Base-by-base conservation (phyloP, 371 early-diverging fungal species). In the Enteropsectra breve region DNA sequence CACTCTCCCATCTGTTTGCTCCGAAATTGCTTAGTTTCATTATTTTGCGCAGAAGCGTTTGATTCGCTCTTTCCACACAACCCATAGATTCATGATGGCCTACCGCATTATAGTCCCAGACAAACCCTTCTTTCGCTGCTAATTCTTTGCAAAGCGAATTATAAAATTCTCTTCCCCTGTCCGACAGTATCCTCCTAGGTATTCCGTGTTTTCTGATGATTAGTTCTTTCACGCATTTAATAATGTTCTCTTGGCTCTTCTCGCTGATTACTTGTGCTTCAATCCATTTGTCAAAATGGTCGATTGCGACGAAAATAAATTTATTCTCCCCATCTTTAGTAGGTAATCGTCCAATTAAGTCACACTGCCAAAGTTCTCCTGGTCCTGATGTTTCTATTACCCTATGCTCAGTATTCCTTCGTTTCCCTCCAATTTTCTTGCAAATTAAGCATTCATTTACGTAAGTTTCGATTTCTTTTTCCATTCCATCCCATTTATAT, bases 221-320 rank as follows among this genome's bases (percentile, higher is more conserved):
- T 15, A 15, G 43, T 15, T 43, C 15, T 15, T 43, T 43, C 15
- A 43, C 43, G 15, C 15, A 43, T 15, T 15, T 15, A 43, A 15
- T 15, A 15, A 43, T 43, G 43, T 43, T 43, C 15, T 43, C 15
- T 15, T 43, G 15, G 15, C 15, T 15, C 43, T 43, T 43, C 43
- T 15, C 43, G 15, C 15, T 43, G 15, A 43, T 43, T 15, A 15
- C 15, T 43, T 15, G 28, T 49, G 54, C 59, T 52, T 59, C 59
- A 2, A 4, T 2, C 59, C 59, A 59, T 23, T 59, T 59, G 18
- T 33, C 43, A 26, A 5, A 59, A 23, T 59, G 59, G 18, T 59
- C 59, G n/a, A 59, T 59, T 52, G 59, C 59, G 11, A 59, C 52
- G 4, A 59, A 5, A 28, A 59, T 59, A 59, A 23, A 59, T 59